A percentile compares a stretch with the other conserved stretches of the same genome.
Evolutionary conservation across 495 filamentous ascomycete genomes (phyloP).

Genomic region (Tuber umbilicatum): DNA sequence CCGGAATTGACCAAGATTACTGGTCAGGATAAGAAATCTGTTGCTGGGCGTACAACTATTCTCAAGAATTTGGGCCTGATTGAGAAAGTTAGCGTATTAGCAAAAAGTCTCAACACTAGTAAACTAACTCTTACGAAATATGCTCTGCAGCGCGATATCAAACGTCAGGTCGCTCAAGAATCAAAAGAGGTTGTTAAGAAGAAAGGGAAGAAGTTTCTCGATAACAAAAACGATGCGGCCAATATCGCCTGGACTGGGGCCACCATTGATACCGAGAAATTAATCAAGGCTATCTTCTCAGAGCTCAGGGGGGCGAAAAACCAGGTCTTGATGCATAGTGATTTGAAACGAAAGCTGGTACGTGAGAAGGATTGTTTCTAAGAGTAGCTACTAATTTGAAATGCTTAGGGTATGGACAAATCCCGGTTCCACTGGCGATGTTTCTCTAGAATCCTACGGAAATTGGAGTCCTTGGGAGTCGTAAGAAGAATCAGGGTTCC

Average conservation of each 20-base stretch:
- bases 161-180: conserved; percentile 30
- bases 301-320: conserved; percentile 46
- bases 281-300: conserved; percentile 48
- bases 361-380: conserved; percentile 8
- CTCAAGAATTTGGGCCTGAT: conserved; percentile 77
- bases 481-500: conserved; percentile 62
- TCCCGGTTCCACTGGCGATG: conserved; percentile 58
- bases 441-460: conserved; percentile 60
- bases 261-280: conserved; percentile 47
- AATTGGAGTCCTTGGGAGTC: conserved; percentile 62
- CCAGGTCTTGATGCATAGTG: conserved; percentile 50
- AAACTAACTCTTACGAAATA: conserved; percentile 59
- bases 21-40: conserved; percentile 82
- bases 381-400: conserved; percentile 14
- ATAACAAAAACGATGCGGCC: conserved; percentile 26
- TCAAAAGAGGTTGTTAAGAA: conserved; percentile 26
- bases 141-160: conserved; percentile 41
- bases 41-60: conserved; percentile 70
- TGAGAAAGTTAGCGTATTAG: conserved; percentile 64
- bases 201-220: conserved; percentile 26
- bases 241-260: conserved; percentile 49
- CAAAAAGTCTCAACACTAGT: conserved; percentile 61
- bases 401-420: conserved; percentile 47
- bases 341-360: conserved; percentile 59
- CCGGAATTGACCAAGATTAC: conserved; percentile 66